These are phyloP conservation scores for Coniochaeta hoffmannii DNA, from an alignment of 2,329 filamentous ascomycete species.

Conservation along the genomic window DNA sequence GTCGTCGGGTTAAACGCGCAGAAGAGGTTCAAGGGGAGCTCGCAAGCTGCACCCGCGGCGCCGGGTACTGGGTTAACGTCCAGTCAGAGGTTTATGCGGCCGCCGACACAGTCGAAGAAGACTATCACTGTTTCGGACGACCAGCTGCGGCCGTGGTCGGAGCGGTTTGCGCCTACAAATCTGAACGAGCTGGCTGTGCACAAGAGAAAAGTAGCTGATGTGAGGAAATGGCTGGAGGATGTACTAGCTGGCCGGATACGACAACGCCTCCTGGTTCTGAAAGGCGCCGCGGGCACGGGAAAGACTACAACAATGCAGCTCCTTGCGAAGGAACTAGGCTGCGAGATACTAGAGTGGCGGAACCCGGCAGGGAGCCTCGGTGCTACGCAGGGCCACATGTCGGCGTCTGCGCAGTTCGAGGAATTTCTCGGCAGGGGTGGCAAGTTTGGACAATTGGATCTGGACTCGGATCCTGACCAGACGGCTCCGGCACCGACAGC, in stretches of 20 bases:
- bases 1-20: conserved; percentile 48
- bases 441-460: conserved; percentile 55
- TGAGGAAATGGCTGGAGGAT: conserved; percentile 72
- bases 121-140: conserved; percentile 28
- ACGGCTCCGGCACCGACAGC: conserved; percentile 1
- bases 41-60: conserved; percentile 12
- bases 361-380: conserved; percentile 62
- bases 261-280: conserved; percentile 74
- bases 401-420: conserved; percentile 75
- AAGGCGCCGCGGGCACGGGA: conserved; percentile 83
- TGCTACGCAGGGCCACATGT: conserved; percentile 55
- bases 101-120: conserved; percentile 20
- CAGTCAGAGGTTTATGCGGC: conserved; percentile 47
- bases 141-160: conserved; percentile 75
- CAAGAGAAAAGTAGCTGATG: conserved; percentile 87
- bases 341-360: conserved; percentile 81
- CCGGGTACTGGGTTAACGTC: not conserved
- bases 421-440: conserved; percentile 82
- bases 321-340: conserved; percentile 68
- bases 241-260: conserved; percentile 58
- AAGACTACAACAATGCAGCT: conserved; percentile 84
- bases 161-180: conserved; percentile 68
- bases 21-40: conserved; percentile 36
- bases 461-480: conserved; percentile 16
- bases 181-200: conserved; percentile 87